Base-by-base conservation (phyloP, 2,329 filamentous ascomycete species). In the Neodidymelliopsis sp. region DNA sequence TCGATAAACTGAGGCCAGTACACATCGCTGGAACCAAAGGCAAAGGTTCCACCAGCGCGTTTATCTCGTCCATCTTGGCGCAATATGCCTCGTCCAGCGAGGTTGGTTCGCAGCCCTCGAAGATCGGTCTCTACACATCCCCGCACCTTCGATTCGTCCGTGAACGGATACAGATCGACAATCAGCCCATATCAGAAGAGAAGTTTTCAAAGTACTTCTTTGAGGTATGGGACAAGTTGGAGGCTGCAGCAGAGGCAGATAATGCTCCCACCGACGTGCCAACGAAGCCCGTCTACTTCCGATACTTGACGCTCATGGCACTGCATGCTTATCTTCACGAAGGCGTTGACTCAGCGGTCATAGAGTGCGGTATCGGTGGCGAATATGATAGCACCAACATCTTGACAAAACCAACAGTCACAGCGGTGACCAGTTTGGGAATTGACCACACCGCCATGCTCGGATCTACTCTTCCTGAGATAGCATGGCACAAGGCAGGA, bases 11-110 rank as follows among this genome's bases (percentile, higher is more conserved):
- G 54, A 86, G 82, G 50, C 76, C 81, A 58, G 84, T 97, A 53
- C 93, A 97, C 69, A 85, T 97, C 34, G 90, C 93, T 1, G 93
- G 93, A 10, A 97, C 92, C 4, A 97, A 97, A 72, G 93, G 93
- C 52, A 97, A 97, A 72, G 92, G 92, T 29, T 94, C 90, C 2
- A 91, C 91, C 0, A 90, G 89, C 57, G 88, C 92, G 8, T 93
- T 92, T 70, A 83, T 91, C 15, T 90, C 91, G 11, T 86, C 86
- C 2, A 89, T 96, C 55, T 78, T 96, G n/a, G 75, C 79, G 3
- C 83, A 87, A 60, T 87, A 87, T 65, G 71, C 77, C 2, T 67
- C 75, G 2, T 63, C 77, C 63, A 49, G 65, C 16, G 59, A 61
- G 43, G 25, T 68, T 38, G 38, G 52, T 53, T 72, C 55, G 49